Evolutionary conservation across 495 filamentous ascomycete species (phyloP), one percentile per base, ranked within the genome.

Genomic region (Lichina pygmaea): DNA sequence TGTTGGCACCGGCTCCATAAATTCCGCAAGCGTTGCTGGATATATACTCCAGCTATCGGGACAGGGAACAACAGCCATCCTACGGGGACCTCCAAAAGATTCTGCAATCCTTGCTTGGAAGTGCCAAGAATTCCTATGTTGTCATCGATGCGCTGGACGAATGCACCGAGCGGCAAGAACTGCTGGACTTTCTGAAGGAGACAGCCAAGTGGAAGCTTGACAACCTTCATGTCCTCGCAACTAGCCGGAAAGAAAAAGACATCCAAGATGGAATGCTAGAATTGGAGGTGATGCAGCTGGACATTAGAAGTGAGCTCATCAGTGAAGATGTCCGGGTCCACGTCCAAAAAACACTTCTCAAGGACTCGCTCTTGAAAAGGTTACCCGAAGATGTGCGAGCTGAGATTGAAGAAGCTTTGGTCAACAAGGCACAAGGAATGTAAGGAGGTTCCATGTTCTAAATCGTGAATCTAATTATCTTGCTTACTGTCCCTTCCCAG

Each of bases 121-220:
- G 33, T 15, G 39, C 31, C 45, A 47, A 43, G 8, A 41, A 44
- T 30, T 33, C 46, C 24, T 55, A 36, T 34, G n/a, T 56, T n/a
- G 30, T 49, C 2, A 40, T 53, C 12, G 54, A 56, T 48, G 54
- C 50, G 10, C 34, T 56, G 16, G 54, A 56, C 43, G 54, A 56
- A 40, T 56, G 54, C 43, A 46, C 46, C 11, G 48, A 42, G 12
- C 53, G 33, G 37, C 36, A 10, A 34, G 12, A 15, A 40, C 40
- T 8, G 17, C 44, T 7, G 17, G 32, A 41, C 40, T 10, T 52
- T n/a, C 41, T 55, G 41, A 41, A 45, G 5, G 34, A 50, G 15
- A 34, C 33, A n/a, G 30, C 49, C 16, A 33, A 31, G 12, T 9
- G 46, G 42, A 37, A 39, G 7, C 32, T 47, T 37, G 32, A 17